phyloP scores from a whole-genome alignment of 108 stramenopile species.

The Discostella stelligeroides region DNA sequence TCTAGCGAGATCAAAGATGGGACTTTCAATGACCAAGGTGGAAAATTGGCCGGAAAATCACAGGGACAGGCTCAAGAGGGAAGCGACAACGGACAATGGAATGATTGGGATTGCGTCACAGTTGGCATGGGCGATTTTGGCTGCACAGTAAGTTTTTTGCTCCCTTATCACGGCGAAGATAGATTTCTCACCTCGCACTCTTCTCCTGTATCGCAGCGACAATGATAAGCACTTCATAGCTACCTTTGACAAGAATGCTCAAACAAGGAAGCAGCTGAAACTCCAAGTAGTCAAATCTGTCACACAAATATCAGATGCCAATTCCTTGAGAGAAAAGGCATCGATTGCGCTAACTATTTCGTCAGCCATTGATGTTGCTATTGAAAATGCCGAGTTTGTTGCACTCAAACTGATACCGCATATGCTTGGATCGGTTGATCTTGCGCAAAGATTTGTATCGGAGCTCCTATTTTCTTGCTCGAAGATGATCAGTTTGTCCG shows the following conservation, averaged over 20 bases:
- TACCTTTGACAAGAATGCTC: constrained; percentile 13
- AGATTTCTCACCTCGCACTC: too few relatives aligned
- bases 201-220: too few relatives aligned
- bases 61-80: constrained; percentile 27
- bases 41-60: constrained; percentile 48
- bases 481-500: constrained; percentile 40
- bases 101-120: constrained; percentile 27
- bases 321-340: constrained; percentile 33
- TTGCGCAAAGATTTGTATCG: constrained; percentile 33
- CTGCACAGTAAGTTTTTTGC: not conserved
- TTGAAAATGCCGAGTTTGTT: constrained; percentile 48
- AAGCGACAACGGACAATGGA: not conserved
- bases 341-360: constrained; percentile 16
- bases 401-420: constrained; percentile 42
- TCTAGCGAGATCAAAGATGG: constrained; percentile 25
- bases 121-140: constrained; percentile 36
- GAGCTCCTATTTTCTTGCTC: constrained; percentile 26
- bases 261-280: constrained; percentile 20
- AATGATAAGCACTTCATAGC: constrained; percentile 13
- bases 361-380: constrained; percentile 33
- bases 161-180: too few relatives aligned
- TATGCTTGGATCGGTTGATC: constrained; percentile 23
- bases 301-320: constrained; percentile 23
- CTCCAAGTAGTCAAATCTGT: constrained; percentile 23
- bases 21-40: constrained; percentile 20